Conservation (phyloP, 495 filamentous ascomycete genomes). For the Pyrenula massariospora region DNA sequence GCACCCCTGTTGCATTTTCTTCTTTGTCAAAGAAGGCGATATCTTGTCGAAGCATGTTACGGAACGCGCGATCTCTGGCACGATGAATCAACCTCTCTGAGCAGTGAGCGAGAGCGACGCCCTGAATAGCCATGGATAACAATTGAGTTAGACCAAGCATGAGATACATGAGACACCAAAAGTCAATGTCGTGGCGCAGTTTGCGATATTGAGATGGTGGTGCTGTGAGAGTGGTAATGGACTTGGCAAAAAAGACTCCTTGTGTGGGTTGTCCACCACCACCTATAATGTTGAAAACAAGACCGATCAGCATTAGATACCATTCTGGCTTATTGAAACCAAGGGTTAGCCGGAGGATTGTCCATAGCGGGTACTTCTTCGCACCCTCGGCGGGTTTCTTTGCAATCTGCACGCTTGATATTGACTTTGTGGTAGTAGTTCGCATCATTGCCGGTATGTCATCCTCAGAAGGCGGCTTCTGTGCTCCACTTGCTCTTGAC, state of each 20-base stretch:
- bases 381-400: conserved; percentile 32
- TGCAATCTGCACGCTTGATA: conserved; percentile 63
- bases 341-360: conserved; percentile 71
- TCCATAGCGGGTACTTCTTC: conserved; percentile 64
- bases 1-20: conserved; percentile 7
- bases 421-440: conserved; percentile 51
- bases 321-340: conserved; percentile 72
- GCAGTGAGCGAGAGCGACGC: conserved; percentile 15
- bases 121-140: conserved; percentile 6
- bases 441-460: conserved; percentile 15
- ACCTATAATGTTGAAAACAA: conserved; percentile 58
- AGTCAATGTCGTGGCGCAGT: conserved; percentile 6
- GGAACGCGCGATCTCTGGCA: conserved; percentile 10
- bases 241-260: conserved; percentile 70
- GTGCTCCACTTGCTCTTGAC: background rate
- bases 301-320: conserved; percentile 52
- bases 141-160: conserved; percentile 9
- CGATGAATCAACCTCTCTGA: conserved; percentile 8
- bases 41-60: conserved; percentile 5
- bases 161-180: conserved; percentile 15
- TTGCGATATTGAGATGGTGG: conserved; percentile 10
- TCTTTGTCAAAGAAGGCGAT: conserved; percentile 11
- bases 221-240: conserved; percentile 45
- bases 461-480: background rate
- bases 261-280: conserved; percentile 64